A percentile compares a stretch with the other conserved stretches of the same genome.
Evolutionary conservation across 2,329 filamentous ascomycete genomes (phyloP).

Genomic region (Fusarium drepaniforme): DNA sequence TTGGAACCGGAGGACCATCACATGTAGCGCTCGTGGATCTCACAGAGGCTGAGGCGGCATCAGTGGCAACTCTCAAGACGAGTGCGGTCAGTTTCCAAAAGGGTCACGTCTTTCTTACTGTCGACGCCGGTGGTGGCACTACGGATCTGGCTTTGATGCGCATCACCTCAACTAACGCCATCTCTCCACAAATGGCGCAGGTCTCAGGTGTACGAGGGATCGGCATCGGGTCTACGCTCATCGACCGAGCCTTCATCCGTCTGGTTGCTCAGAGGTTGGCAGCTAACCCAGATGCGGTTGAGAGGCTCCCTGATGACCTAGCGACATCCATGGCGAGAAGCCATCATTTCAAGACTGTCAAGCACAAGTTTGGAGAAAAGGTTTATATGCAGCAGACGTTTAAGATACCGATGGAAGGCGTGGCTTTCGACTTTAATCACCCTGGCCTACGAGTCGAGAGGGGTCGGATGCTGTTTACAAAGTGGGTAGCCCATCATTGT

Average conservation of each 20-base stretch:
- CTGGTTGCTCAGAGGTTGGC: constrained; percentile 52
- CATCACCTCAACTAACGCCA: not conserved
- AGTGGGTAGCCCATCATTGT: constrained; percentile 35
- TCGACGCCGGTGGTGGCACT: not conserved
- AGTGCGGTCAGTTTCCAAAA: not conserved
- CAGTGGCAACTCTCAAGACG: not conserved
- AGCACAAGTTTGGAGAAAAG: constrained; percentile 36
- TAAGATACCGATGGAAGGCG: constrained; percentile 56
- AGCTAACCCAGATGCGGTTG: constrained; percentile 50
- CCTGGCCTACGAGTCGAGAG: constrained; percentile 51
- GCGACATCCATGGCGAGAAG: constrained; percentile 51
- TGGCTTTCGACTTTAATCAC: constrained; percentile 54
- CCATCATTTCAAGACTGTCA: constrained; percentile 49
- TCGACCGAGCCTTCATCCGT: constrained; percentile 55
- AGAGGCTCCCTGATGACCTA: constrained; percentile 53
- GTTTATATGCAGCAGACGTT: constrained; percentile 55
- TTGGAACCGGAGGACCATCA: not conserved
- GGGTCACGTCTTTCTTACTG: not conserved
- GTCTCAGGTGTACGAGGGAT: constrained; percentile 27
- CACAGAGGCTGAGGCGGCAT: not conserved
- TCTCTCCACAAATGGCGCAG: not conserved
- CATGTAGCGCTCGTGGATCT: not conserved
- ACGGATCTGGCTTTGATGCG: not conserved
- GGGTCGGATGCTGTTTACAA: constrained; percentile 53
- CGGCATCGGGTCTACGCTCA: constrained; percentile 58